A percentile compares a stretch with the other conserved stretches of the same genome.
Evolutionary conservation across 177 flowering plant genomes (phyloP).

Genomic region (Tripterygium wilfordii): DNA sequence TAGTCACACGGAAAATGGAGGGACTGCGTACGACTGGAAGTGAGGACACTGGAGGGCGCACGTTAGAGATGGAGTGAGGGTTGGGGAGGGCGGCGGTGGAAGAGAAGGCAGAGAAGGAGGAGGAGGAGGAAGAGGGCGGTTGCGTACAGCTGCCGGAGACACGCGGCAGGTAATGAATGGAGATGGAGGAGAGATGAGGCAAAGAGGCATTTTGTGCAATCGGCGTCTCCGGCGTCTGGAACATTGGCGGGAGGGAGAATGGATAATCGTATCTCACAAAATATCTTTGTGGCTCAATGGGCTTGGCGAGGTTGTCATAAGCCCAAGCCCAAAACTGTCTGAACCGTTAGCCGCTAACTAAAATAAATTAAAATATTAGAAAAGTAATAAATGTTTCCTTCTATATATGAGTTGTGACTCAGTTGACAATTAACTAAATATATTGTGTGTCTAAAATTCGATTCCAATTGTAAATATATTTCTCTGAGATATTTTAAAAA

Average conservation of each 20-base stretch:
- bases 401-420: too few relatives aligned
- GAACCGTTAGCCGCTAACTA: background rate
- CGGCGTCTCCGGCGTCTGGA: too few relatives aligned
- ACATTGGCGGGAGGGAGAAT: too few relatives aligned
- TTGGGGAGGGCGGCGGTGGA: constrained; percentile 14
- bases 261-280: constrained; percentile 16
- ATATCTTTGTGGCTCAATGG: too few relatives aligned
- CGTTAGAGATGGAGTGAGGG: constrained; percentile 25
- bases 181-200: constrained; percentile 11
- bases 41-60: constrained; percentile 82
- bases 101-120: constrained; percentile 7
- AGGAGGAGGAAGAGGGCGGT: constrained; percentile 6
- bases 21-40: constrained; percentile 65
- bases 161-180: constrained; percentile 24
- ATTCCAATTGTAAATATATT: too few relatives aligned
- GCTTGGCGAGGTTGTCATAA: too few relatives aligned
- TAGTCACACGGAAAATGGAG: background rate
- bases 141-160: constrained; percentile 11
- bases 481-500: too few relatives aligned
- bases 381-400: too few relatives aligned
- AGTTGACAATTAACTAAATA: too few relatives aligned
- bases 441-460: too few relatives aligned
- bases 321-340: background rate
- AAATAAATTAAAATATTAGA: too few relatives aligned
- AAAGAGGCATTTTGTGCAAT: constrained; percentile 11